Percentiles rank a stretch among this genome's conserved stretches.
Conservation (phyloP, 371 early-diverging fungal genomes). For the Amoeboaphelidium occidentale region DNA sequence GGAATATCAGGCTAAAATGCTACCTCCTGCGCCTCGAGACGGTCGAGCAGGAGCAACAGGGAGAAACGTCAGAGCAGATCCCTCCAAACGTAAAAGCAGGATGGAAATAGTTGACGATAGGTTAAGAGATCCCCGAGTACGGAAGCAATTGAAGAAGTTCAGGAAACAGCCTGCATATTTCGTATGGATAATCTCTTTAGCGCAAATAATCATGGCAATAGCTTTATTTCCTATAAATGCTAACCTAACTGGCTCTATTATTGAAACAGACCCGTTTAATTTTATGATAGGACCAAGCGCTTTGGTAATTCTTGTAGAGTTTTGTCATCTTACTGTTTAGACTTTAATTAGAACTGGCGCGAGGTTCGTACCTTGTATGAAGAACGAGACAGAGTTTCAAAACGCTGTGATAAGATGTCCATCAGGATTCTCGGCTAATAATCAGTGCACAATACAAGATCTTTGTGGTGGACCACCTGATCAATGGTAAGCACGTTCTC, state of each 20-base stretch:
- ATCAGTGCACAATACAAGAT: slow-evolving; percentile 1
- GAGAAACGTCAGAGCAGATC: too few relatives aligned
- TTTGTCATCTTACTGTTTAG: not conserved
- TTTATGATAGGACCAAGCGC: slow-evolving; percentile 20
- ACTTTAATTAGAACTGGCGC: slow-evolving; percentile 23
- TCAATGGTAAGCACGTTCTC: not conserved
- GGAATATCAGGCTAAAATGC: too few relatives aligned
- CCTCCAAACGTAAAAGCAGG: too few relatives aligned
- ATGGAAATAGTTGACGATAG: too few relatives aligned
- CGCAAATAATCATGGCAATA: slow-evolving; percentile 15
- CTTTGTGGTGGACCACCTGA: slow-evolving; percentile 1
- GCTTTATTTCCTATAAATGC: slow-evolving; percentile 11
- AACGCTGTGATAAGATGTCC: slow-evolving; percentile 2
- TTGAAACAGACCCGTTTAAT: slow-evolving; percentile 14
- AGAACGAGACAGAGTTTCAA: not conserved
- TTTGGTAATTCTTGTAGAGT: slow-evolving; percentile 8
- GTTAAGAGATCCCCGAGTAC: too few relatives aligned
- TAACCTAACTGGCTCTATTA: slow-evolving; percentile 12
- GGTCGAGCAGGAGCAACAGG: too few relatives aligned
- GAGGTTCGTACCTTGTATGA: slow-evolving; percentile 23
- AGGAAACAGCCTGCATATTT: too few relatives aligned
- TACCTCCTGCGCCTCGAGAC: too few relatives aligned
- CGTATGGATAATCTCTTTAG: slow-evolving; percentile 21
- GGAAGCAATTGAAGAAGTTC: too few relatives aligned
- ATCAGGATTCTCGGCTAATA: not conserved